A percentile compares a stretch with the other conserved stretches of the same genome.
Conservation (phyloP, 352 stramenopile species). For the Nothophytophthora sp. region DNA sequence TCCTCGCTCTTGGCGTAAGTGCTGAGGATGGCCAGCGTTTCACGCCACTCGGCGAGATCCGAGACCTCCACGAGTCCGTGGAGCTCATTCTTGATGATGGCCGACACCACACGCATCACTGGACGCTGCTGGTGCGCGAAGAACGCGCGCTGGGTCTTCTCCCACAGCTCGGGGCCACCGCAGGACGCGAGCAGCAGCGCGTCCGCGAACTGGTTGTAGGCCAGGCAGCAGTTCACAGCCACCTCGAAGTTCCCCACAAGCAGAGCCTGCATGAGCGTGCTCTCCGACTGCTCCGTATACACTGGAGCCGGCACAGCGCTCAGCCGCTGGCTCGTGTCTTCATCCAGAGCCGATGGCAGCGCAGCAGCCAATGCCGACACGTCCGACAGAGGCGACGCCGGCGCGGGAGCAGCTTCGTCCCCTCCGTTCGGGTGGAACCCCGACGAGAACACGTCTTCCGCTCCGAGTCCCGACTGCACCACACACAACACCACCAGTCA, state of each 20-base stretch:
- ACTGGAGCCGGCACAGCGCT: slow-evolving; percentile 62
- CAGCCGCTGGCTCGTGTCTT: slow-evolving; percentile 74
- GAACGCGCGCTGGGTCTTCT: slow-evolving; percentile 95
- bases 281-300: slow-evolving; percentile 91
- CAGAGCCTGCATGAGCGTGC: slow-evolving; percentile 94
- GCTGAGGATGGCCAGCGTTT: slow-evolving; percentile 97
- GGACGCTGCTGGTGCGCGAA: slow-evolving; percentile 91
- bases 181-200: slow-evolving; percentile 94
- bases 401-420: slow-evolving; percentile 17
- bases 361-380: slow-evolving; percentile 49
- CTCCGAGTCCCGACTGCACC: slow-evolving; percentile 52
- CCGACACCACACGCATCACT: slow-evolving; percentile 96
- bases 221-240: slow-evolving; percentile 97
- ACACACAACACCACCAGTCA: slow-evolving; percentile 6
- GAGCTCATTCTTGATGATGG: slow-evolving; percentile 96
- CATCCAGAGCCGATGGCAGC: slow-evolving; percentile 49
- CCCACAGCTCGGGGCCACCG: slow-evolving; percentile 95
- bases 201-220: slow-evolving; percentile 96
- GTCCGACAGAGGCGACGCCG: slow-evolving; percentile 45
- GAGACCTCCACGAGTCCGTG: slow-evolving; percentile 82
- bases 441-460: slow-evolving; percentile 80
- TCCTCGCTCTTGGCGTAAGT: slow-evolving; percentile 98
- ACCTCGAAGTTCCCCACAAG: slow-evolving; percentile 98
- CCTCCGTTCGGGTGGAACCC: slow-evolving; percentile 54
- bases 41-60: slow-evolving; percentile 94